Conservation (phyloP, 768 basidiomycete genomes). For the Punctularia strigosozonata region DNA sequence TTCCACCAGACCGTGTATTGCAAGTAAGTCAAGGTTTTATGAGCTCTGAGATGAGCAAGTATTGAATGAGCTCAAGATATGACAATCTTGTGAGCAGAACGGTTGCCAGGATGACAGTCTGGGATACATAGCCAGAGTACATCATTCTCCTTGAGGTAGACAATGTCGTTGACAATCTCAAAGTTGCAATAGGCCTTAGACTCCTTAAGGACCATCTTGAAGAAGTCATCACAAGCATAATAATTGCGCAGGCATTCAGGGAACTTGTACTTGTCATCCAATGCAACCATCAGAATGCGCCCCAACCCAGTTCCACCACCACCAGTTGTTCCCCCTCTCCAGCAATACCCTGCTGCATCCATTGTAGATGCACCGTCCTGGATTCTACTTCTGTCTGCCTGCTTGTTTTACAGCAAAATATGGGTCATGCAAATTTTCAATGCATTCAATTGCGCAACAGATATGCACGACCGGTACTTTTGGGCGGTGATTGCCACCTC, state of each 20-base stretch:
- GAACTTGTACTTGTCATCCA: conserved; percentile 6
- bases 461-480: no score
- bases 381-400: no score
- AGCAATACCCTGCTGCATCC: no score
- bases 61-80: conserved; percentile 27
- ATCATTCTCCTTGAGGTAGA: conserved; percentile 6
- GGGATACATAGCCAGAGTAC: conserved; percentile 17
- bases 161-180: conserved; percentile 9
- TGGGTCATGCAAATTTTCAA: no score
- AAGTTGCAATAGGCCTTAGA: conserved; percentile 18
- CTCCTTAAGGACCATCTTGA: conserved; percentile 12
- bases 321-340: no score
- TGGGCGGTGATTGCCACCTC: no score
- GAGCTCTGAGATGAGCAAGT: conserved; percentile 23
- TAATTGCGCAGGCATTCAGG: conserved; percentile 5
- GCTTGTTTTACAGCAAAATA: no score
- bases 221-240: conserved; percentile 19
- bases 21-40: conserved; percentile 22
- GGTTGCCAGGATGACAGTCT: conserved; percentile 8
- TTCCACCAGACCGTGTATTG: conserved; percentile 28
- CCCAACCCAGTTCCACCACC: no score
- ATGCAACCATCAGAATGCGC: no score
- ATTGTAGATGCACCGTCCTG: no score
- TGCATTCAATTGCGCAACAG: no score
- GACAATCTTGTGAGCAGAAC: conserved; percentile 16